Conservation (phyloP, 225 moss, liverwort and hornwort species). For the Climacium dendroides region DNA sequence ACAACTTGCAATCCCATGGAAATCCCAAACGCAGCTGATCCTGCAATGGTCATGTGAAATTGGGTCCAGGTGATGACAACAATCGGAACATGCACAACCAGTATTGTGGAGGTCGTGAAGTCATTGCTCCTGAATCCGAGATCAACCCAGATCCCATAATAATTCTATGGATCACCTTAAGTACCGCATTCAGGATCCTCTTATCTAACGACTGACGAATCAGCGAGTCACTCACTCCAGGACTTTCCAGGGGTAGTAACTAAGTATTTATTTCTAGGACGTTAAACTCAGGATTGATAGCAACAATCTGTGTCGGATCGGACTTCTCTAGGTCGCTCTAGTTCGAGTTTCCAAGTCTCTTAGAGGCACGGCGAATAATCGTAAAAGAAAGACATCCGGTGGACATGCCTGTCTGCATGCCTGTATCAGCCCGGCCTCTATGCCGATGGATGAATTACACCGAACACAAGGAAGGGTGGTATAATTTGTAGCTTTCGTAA, state of each 20-base stretch:
- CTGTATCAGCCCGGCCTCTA: not conserved
- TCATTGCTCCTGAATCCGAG: not conserved
- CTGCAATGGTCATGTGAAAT: not conserved
- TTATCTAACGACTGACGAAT: not conserved
- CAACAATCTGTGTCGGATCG: not conserved
- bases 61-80: not conserved
- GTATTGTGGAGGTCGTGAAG: conserved; percentile 10
- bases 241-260: not conserved
- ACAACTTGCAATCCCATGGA: not conserved
- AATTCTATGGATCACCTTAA: not conserved
- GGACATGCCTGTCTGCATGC: not conserved
- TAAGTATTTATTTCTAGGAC: not conserved
- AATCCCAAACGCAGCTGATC: not conserved
- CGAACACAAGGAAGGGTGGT: conserved; percentile 15
- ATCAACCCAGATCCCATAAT: not conserved
- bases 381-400: not conserved
- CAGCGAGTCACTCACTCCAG: not conserved
- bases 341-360: not conserved
- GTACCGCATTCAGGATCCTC: not conserved
- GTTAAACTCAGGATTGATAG: not conserved
- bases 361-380: not conserved
- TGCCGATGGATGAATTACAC: not conserved
- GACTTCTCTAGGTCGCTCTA: not conserved
- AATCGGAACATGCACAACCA: conserved; percentile 1
- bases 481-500: conserved; percentile 9